These are phyloP conservation scores for Omphalea diandra DNA, from an alignment of 441 rosid genomes.

Conservation along the genomic window DNA sequence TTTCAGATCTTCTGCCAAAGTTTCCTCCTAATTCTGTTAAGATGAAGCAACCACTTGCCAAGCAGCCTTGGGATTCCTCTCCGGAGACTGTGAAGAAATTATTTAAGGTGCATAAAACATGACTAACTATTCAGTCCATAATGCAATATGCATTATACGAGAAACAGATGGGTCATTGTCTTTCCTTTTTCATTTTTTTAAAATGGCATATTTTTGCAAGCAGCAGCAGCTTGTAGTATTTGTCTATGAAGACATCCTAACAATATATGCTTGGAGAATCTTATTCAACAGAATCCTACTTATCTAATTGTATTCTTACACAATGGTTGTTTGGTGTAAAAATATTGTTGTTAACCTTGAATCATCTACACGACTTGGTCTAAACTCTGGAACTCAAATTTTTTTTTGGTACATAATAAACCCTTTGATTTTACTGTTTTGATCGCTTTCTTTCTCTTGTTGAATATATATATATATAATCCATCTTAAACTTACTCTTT, in stretches of 20 bases:
- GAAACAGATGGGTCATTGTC: not conserved
- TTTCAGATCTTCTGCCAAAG: conserved; percentile 68
- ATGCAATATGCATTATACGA: conserved; percentile 13
- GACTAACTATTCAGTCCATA: conserved; percentile 12
- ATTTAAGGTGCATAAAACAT: conserved; percentile 61
- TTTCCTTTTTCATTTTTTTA: not conserved
- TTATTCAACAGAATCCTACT: not conserved
- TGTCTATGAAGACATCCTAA: not conserved
- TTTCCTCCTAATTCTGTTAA: conserved; percentile 84
- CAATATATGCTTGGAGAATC: not conserved
- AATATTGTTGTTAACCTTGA: not conserved
- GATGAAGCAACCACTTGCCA: conserved; percentile 79
- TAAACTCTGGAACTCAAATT: not conserved
- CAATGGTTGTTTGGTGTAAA: not conserved
- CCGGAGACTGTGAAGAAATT: conserved; percentile 78
- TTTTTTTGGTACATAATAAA: not conserved
- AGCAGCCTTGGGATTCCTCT: conserved; percentile 82
- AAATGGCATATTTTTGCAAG: not conserved
- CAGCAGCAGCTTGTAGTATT: not conserved
- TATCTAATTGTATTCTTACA: not conserved
- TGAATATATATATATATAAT: not conserved
- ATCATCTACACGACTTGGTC: not conserved
- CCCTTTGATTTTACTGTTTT: not conserved
- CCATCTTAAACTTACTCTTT: not conserved
- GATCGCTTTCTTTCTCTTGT: not conserved